Percentiles rank a stretch among this genome's conserved stretches.
These are phyloP conservation scores for Dioscorea cayenensis DNA, from an alignment of 116 monocot genomes.

Conservation along the genomic window DNA sequence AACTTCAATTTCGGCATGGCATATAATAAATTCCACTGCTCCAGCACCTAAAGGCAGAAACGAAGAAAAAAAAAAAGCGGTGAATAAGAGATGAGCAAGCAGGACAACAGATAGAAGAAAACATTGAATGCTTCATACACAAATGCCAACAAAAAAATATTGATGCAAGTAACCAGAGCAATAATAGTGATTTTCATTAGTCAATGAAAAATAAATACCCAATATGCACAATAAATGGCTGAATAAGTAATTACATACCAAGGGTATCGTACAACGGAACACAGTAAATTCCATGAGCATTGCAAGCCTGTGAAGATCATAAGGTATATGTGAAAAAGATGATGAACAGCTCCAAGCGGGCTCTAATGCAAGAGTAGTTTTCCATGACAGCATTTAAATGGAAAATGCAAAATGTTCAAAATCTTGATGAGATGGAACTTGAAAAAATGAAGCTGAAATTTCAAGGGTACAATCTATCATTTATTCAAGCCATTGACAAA, in stretches of 20 bases:
- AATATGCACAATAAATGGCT: no score
- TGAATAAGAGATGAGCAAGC: no score
- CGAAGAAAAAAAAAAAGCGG: background rate
- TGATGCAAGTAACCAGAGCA: background rate
- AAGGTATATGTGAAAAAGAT: background rate
- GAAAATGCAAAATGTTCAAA: background rate
- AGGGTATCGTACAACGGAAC: slow-evolving; percentile 81
- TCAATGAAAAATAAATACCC: no score
- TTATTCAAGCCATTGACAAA: background rate
- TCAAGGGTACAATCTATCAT: background rate
- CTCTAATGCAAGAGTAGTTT: background rate
- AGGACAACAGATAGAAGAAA: background rate
- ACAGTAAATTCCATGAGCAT: slow-evolving; percentile 77
- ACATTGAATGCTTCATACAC: background rate
- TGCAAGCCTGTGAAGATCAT: slow-evolving; percentile 59
- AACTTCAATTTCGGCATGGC: slow-evolving; percentile 83
- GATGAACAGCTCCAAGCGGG: background rate
- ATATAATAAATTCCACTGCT: slow-evolving; percentile 80
- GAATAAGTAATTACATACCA: slow-evolving; percentile 34
- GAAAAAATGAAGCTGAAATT: background rate
- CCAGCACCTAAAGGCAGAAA: slow-evolving; percentile 51
- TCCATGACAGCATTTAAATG: background rate
- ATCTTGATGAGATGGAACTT: background rate
- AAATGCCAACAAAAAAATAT: background rate
- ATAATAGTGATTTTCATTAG: background rate